phyloP scores from a whole-genome alignment of 805 yeast genomes.

The Kazachstania kunashirensis region DNA sequence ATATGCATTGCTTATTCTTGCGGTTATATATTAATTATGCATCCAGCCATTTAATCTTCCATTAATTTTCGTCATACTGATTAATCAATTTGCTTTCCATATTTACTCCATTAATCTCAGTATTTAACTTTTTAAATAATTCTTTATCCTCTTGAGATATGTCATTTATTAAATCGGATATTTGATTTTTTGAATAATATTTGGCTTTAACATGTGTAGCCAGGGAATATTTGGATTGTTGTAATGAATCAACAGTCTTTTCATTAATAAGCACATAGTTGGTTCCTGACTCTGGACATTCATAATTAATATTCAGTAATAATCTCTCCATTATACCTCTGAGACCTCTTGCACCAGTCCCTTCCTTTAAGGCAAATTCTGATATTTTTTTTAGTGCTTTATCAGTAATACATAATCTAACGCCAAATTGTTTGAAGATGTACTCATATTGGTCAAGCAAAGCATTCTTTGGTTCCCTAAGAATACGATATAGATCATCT shows the following conservation, averaged over 20 bases:
- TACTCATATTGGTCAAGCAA: conserved; percentile 44
- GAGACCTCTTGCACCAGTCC: conserved; percentile 55
- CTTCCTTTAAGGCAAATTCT: conserved; percentile 38
- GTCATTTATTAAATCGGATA: conserved; percentile 34
- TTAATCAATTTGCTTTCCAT: conserved; percentile 3
- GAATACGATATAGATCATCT: conserved; percentile 38
- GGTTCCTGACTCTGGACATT: conserved; percentile 49
- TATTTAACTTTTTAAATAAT: conserved; percentile 30
- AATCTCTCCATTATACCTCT: conserved; percentile 46
- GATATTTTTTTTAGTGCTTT: conserved; percentile 43
- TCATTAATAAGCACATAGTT: conserved; percentile 40
- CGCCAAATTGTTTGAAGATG: conserved; percentile 44
- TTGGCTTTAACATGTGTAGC: conserved; percentile 31
- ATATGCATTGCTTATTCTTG: too few species aligned
- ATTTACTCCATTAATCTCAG: conserved; percentile 18
- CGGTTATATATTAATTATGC: too few species aligned
- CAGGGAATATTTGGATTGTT: conserved; percentile 26
- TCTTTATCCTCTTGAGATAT: conserved; percentile 34
- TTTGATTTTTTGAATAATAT: conserved; percentile 38
- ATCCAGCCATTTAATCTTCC: too few species aligned
- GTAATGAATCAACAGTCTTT: conserved; percentile 34
- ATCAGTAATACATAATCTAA: conserved; percentile 39
- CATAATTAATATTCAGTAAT: conserved; percentile 43
- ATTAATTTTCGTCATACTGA: background rate
- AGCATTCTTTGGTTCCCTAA: conserved; percentile 49